Base-by-base conservation (phyloP, 208 protist species). In the Leishmania arabica region DNA sequence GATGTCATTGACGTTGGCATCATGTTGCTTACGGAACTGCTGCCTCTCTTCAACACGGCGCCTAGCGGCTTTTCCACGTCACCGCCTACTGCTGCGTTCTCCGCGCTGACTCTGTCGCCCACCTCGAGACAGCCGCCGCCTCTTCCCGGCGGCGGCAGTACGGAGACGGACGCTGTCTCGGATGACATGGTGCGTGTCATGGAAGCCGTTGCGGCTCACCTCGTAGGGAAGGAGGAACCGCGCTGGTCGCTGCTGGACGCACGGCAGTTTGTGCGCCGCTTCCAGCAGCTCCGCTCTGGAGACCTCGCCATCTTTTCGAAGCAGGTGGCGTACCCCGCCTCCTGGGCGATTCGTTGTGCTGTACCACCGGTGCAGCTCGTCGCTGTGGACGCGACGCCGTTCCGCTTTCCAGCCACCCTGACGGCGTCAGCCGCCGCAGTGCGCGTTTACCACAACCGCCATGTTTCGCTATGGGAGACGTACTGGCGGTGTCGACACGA, bases 141-240 rank as follows among this genome's bases (percentile, higher is more conserved):
- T 37, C 34, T 37, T 37, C 34, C 34, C 34, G 53, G 27, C n/a
- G 17, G 34, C 54, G 6, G 49, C 45, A 27, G n/a, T 4, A 31
- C 73, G 0, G 54, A 56, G 13, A 27, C 62, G 2, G 51, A 72
- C 31, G 71, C 62, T 51, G 73, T 2, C 34, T 56, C 64, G 42
- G 72, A 86, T n/a, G 86, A 95, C 76, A 65, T 87, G 49, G 75
- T 80, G 69, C 64, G 83, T 71, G 66, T 93, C 34, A 87, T 90
- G 83, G 73, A 83, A 73, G 90, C 91, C 64, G 90, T 93, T 47
- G 90, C 84, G 27, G 86, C 88, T 49, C 90, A 91, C 24, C 84
- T 95, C 24, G 84, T 93, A 45, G 90, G 90, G 34, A 89, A 91
- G 69, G 80, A 88, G 77, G 89, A 93, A 42, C 89, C 88, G 65